phyloP scores from a whole-genome alignment of 2,329 filamentous ascomycete species.

The Colletotrichum tropicale region DNA sequence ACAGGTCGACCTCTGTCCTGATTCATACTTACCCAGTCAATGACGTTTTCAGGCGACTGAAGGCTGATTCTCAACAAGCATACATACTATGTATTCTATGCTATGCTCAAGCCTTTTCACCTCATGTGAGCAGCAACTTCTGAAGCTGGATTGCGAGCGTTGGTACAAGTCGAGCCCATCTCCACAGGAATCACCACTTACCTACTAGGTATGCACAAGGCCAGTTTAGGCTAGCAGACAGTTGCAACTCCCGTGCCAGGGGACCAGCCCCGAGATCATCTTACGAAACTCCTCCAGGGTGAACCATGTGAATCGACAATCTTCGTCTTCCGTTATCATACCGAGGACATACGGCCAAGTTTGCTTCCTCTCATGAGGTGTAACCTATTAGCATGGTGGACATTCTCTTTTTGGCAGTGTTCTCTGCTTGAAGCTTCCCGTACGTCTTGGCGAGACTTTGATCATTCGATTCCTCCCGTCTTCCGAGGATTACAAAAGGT shows the following conservation, averaged over 20 bases:
- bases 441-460: not conserved
- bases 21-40: not conserved
- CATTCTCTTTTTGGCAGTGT: not conserved
- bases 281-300: not conserved
- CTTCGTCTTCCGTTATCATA: not conserved
- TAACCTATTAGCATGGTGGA: not conserved
- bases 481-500: not conserved
- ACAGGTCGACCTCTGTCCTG: not conserved
- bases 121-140: not conserved
- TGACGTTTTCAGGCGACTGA: not conserved
- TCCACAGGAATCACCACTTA: not conserved
- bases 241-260: not conserved
- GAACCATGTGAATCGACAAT: not conserved
- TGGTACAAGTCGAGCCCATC: not conserved
- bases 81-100: not conserved
- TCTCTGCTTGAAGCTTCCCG: not conserved
- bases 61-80: not conserved
- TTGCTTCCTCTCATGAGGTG: not conserved
- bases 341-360: not conserved
- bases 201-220: not conserved
- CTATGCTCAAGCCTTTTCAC: not conserved
- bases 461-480: not conserved
- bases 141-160: not conserved
- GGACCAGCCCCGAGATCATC: not conserved
- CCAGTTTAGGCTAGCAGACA: not conserved